A percentile compares a stretch with the other conserved stretches of the same genome.
These are phyloP conservation scores for Coemansia aciculifera DNA, from an alignment of 192 early-diverging fungal species.

Conservation along the genomic window DNA sequence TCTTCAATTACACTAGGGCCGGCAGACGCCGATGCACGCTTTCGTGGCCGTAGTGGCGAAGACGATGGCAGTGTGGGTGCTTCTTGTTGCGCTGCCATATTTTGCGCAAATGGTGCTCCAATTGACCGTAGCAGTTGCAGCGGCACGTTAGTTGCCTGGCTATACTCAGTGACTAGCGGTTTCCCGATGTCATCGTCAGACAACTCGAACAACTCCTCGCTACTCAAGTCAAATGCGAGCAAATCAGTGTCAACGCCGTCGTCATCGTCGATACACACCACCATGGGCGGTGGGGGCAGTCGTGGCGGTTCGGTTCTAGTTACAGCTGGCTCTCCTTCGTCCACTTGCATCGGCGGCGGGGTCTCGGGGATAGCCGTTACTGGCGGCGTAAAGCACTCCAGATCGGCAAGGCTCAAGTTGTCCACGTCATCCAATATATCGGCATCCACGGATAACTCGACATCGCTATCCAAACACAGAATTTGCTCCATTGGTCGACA, in stretches of 20 bases:
- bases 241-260: slow-evolving; percentile 13
- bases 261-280: slow-evolving; percentile 18
- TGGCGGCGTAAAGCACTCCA: slow-evolving; percentile 27
- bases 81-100: neutral
- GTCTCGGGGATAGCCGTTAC: slow-evolving; percentile 21
- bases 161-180: neutral
- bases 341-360: neutral
- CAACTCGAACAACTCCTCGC: slow-evolving; percentile 29
- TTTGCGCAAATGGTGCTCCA: neutral
- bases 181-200: slow-evolving; percentile 20
- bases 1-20: neutral
- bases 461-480: slow-evolving; percentile 24
- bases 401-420: slow-evolving; percentile 12
- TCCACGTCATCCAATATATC: slow-evolving; percentile 1
- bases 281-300: neutral
- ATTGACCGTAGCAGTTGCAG: neutral
- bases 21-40: neutral
- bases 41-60: slow-evolving; percentile 5
- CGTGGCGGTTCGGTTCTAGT: neutral
- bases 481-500: neutral
- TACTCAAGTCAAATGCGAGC: slow-evolving; percentile 27
- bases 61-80: neutral
- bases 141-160: neutral
- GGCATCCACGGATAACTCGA: neutral
- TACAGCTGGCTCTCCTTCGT: neutral